Conservation (phyloP, 163 green algal species). For the Volvox carteri region DNA sequence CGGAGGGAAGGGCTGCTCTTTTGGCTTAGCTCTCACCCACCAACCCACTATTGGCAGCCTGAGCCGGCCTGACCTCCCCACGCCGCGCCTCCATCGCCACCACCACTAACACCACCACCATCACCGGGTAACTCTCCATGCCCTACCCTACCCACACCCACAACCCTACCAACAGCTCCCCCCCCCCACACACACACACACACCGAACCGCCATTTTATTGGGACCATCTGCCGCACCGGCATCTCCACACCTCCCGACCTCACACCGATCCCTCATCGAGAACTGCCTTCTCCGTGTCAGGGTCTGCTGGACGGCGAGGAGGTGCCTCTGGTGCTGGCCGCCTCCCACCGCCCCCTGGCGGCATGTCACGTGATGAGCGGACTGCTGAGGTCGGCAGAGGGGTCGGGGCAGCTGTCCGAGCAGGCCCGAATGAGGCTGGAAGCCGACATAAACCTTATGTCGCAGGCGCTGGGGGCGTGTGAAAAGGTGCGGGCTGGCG, state of each 20-base stretch:
- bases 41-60: no score
- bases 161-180: not conserved
- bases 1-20: no score
- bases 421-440: constrained; percentile 19
- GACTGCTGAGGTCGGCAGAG: constrained; percentile 12
- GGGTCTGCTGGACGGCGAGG: constrained; percentile 24
- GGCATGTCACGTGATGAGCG: constrained; percentile 35
- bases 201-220: no score
- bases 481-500: constrained; percentile 52
- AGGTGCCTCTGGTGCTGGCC: constrained; percentile 35
- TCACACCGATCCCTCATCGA: not conserved
- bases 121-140: no score
- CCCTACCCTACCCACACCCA: not conserved
- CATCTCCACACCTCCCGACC: not conserved
- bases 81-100: no score
- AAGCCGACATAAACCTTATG: constrained; percentile 38
- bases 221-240: no score
- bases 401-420: not conserved
- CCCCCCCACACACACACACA: no score
- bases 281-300: not conserved
- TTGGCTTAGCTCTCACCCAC: no score
- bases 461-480: constrained; percentile 50
- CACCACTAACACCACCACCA: no score
- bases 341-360: constrained; percentile 35
- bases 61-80: no score